These are phyloP conservation scores for Sporobolus alterniflorus DNA, from an alignment of 202 grass and related monocot species.

Conservation along the genomic window DNA sequence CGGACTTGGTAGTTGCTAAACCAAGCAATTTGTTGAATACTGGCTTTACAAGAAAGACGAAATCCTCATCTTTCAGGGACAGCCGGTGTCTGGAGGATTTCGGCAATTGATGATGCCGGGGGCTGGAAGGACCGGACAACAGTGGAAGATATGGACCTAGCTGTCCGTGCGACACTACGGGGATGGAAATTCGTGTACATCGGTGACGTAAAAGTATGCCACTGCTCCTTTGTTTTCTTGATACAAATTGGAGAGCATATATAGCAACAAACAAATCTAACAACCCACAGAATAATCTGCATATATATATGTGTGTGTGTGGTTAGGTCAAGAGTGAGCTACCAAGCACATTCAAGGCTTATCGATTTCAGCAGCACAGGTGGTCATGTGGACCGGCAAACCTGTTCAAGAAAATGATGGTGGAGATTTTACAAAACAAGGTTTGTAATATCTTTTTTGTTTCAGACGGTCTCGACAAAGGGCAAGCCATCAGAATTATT, in stretches of 20 bases:
- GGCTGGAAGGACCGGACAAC: constrained; percentile 93
- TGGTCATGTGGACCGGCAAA: constrained; percentile 93
- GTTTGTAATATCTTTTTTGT: constrained; percentile 36
- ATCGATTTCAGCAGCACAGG: constrained; percentile 86
- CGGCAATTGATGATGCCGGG: constrained; percentile 69
- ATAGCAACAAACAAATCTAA: constrained; percentile 6
- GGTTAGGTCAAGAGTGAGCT: constrained; percentile 88
- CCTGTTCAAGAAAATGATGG: constrained; percentile 92
- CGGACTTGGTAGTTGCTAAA: neutral
- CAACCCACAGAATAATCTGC: constrained; percentile 19
- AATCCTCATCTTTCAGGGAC: constrained; percentile 56
- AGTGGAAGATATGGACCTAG: constrained; percentile 94
- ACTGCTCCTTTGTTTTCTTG: constrained; percentile 14
- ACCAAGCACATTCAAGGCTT: constrained; percentile 91
- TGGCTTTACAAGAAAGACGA: neutral
- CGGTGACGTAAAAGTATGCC: constrained; percentile 67
- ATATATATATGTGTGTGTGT: neutral
- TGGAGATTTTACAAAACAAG: constrained; percentile 75
- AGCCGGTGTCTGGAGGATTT: constrained; percentile 85
- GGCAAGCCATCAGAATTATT: neutral
- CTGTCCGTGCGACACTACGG: constrained; percentile 63
- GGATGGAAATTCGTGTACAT: constrained; percentile 91
- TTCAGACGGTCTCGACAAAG: neutral
- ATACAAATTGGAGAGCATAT: neutral
- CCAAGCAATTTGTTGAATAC: neutral